Percentiles rank a stretch among this genome's conserved stretches.
phyloP scores from a whole-genome alignment of 352 stramenopile species.

The Pythium dissotocum region DNA sequence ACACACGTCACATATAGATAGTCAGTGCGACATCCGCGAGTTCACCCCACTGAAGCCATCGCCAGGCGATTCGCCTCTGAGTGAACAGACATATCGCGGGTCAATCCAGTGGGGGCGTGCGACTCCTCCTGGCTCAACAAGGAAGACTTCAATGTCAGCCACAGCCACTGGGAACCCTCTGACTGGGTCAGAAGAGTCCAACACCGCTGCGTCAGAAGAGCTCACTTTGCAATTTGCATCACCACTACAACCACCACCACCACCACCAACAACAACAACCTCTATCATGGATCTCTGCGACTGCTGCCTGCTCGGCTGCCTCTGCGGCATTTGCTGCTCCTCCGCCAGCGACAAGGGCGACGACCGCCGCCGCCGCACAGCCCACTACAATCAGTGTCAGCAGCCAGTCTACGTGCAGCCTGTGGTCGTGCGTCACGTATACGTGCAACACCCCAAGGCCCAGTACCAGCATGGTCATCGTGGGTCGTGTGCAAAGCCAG shows the following conservation, averaged over 20 bases:
- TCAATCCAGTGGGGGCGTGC: slow-evolving; percentile 1
- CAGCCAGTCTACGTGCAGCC: slow-evolving; percentile 11
- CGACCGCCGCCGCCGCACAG: background rate
- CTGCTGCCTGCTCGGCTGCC: slow-evolving; percentile 17
- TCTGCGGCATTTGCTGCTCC: slow-evolving; percentile 9
- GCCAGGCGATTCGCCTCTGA: too few species aligned
- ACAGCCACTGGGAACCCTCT: background rate
- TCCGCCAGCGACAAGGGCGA: background rate
- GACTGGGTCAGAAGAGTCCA: too few species aligned
- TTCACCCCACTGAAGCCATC: slow-evolving; percentile 1
- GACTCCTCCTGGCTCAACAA: background rate
- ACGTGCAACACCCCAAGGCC: slow-evolving; percentile 6
- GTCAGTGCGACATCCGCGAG: background rate
- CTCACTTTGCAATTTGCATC: background rate
- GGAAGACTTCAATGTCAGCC: background rate
- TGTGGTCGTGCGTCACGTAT: slow-evolving; percentile 3
- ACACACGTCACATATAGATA: background rate
- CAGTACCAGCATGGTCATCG: background rate
- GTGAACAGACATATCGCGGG: background rate
- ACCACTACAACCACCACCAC: background rate
- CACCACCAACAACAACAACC: background rate
- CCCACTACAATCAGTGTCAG: background rate
- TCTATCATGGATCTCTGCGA: slow-evolving; percentile 12
- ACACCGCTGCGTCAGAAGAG: background rate
- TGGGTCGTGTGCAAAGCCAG: background rate